Evolutionary conservation across 2,329 filamentous ascomycete species (phyloP).

Genomic region (Colletotrichum theobromicola): DNA sequence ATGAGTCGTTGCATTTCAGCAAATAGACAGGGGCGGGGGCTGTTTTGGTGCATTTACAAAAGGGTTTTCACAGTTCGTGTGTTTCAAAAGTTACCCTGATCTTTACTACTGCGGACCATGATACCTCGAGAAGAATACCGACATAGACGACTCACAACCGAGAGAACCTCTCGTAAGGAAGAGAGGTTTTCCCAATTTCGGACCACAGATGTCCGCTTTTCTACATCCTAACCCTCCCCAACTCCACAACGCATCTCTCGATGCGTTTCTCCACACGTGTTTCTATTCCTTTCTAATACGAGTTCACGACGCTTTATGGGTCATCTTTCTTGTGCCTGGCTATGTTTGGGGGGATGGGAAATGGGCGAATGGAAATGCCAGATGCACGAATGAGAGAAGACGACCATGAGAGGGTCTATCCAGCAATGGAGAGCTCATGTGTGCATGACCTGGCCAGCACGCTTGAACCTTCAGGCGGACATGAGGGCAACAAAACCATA

Average conservation of each 20-base stretch:
- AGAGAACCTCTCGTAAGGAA: slow-evolving; percentile 36
- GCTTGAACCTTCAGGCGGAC: slow-evolving; percentile 8
- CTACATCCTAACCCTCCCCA: slow-evolving; percentile 30
- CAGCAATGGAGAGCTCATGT: slow-evolving; percentile 14
- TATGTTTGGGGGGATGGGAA: not conserved
- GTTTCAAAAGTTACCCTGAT: slow-evolving; percentile 52
- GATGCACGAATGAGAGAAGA: slow-evolving; percentile 10
- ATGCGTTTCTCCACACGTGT: slow-evolving; percentile 12
- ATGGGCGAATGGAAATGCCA: not conserved
- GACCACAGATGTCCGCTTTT: slow-evolving; percentile 34
- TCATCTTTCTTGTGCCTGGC: slow-evolving; percentile 14
- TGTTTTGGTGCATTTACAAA: slow-evolving; percentile 52
- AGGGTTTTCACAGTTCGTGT: slow-evolving; percentile 50
- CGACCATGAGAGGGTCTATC: slow-evolving; percentile 2
- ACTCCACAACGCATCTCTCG: not conserved
- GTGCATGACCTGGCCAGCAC: not conserved
- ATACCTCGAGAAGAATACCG: slow-evolving; percentile 48
- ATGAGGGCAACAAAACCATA: slow-evolving; percentile 16
- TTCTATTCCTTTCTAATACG: slow-evolving; percentile 21
- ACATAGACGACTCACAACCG: slow-evolving; percentile 47
- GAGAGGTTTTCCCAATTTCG: slow-evolving; percentile 27
- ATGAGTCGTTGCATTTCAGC: slow-evolving; percentile 48
- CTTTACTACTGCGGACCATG: slow-evolving; percentile 46
- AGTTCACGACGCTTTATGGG: slow-evolving; percentile 21
- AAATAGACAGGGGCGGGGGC: slow-evolving; percentile 56